These are phyloP conservation scores for Patellifolia procumbens DNA, from an alignment of 179 eudicot species.

Conservation along the genomic window DNA sequence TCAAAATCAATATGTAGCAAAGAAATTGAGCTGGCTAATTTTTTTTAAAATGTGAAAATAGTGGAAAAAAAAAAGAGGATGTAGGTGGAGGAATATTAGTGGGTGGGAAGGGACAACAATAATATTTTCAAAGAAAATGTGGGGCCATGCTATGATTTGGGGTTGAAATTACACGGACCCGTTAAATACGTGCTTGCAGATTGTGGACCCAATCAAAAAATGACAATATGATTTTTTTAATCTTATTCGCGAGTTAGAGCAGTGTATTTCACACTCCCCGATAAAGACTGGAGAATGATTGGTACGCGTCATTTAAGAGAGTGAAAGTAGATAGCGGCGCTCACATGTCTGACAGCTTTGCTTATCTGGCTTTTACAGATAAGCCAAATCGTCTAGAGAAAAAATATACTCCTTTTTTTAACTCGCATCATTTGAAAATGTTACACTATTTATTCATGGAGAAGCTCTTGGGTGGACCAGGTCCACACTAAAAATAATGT, in stretches of 20 bases:
- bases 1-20: no score
- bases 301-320: neutral
- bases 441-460: no score
- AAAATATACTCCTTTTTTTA: neutral
- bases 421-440: no score
- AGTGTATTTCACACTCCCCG: neutral
- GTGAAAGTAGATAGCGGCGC: conserved; percentile 5
- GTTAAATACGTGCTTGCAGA: conserved; percentile 21
- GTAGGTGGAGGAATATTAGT: neutral
- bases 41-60: no score
- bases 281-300: neutral
- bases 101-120: neutral
- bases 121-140: neutral
- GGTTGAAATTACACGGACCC: conserved; percentile 16
- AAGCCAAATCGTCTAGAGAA: neutral
- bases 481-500: no score
- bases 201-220: conserved; percentile 16
- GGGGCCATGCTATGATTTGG: conserved; percentile 9
- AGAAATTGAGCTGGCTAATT: no score
- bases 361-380: conserved; percentile 25
- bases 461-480: no score
- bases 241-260: neutral
- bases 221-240: neutral
- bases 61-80: neutral
- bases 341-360: conserved; percentile 34